A percentile compares a stretch with the other conserved stretches of the same genome.
These are phyloP conservation scores for Santalum album DNA, from an alignment of 164 flowering plant species.

Conservation along the genomic window DNA sequence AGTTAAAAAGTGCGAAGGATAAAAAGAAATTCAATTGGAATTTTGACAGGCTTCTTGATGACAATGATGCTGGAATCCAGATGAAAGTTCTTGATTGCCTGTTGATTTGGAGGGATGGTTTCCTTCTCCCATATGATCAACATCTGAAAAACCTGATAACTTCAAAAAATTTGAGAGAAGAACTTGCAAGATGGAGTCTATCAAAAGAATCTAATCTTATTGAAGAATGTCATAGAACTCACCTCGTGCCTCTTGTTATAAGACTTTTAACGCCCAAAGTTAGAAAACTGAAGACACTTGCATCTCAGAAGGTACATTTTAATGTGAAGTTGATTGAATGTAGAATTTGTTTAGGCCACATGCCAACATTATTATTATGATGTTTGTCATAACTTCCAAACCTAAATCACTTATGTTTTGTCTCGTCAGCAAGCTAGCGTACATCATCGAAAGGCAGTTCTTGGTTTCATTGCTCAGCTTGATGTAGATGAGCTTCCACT, in stretches of 20 bases:
- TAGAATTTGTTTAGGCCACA: too few species aligned
- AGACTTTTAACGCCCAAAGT: conserved; percentile 76
- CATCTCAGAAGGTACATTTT: conserved; percentile 83
- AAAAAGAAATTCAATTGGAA: too few species aligned
- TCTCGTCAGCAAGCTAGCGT: conserved; percentile 57
- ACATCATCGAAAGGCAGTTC: conserved; percentile 68
- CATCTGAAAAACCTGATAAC: conserved; percentile 67
- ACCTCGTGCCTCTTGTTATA: conserved; percentile 57
- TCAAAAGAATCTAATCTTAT: conserved; percentile 53
- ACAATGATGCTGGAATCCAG: conserved; percentile 77
- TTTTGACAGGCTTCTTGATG: conserved; percentile 71
- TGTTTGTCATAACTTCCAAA: neutral
- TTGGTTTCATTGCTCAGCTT: conserved; percentile 69
- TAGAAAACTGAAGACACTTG: conserved; percentile 57
- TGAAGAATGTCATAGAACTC: conserved; percentile 53
- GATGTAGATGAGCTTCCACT: conserved; percentile 69
- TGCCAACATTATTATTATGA: too few species aligned
- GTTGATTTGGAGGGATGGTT: conserved; percentile 63
- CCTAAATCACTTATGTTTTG: conserved; percentile 1
- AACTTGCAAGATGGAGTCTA: conserved; percentile 79
- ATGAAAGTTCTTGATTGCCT: conserved; percentile 77
- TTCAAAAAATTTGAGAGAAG: conserved; percentile 66
- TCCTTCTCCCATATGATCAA: conserved; percentile 53
- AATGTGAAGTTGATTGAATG: too few species aligned
- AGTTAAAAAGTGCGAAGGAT: too few species aligned